A percentile compares a stretch with the other conserved stretches of the same genome.
Conservation (phyloP, 2,329 filamentous ascomycete genomes). For the Exophiala oligosperma region DNA sequence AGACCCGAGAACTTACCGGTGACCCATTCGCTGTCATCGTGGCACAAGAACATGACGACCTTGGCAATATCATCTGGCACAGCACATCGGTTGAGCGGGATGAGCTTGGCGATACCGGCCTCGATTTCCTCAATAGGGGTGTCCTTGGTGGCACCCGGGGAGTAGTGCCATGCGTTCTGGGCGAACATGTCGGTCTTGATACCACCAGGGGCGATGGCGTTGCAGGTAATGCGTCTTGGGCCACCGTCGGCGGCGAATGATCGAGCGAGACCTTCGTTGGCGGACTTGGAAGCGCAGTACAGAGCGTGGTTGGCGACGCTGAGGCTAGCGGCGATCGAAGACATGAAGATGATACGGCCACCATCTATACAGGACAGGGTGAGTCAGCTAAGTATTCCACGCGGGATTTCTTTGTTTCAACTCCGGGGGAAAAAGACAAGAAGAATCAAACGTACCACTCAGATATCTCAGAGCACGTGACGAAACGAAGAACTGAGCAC, state of each 20-base stretch:
- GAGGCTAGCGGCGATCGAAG: constrained; percentile 58
- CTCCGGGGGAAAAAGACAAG: too few relatives aligned
- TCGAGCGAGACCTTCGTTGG: constrained; percentile 71
- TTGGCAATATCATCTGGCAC: constrained; percentile 60
- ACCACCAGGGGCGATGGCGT: constrained; percentile 70
- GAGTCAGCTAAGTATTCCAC: constrained; percentile 1
- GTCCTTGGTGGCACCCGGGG: constrained; percentile 53
- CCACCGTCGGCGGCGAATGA: constrained; percentile 72
- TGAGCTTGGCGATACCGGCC: constrained; percentile 55
- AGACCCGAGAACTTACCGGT: constrained; percentile 52
- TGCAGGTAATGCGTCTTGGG: constrained; percentile 67
- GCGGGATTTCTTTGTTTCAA: too few relatives aligned
- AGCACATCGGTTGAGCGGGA: constrained; percentile 61
- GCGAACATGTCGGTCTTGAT: constrained; percentile 79
- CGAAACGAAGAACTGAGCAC: constrained; percentile 64
- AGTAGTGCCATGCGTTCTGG: constrained; percentile 67
- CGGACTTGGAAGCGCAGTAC: constrained; percentile 71
- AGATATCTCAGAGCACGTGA: constrained; percentile 72
- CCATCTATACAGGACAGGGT: constrained; percentile 35
- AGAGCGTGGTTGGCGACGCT: constrained; percentile 70
- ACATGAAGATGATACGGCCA: constrained; percentile 57
- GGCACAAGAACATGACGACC: constrained; percentile 57
- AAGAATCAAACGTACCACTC: constrained; percentile 19
- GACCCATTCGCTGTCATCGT: constrained; percentile 63
- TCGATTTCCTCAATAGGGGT: constrained; percentile 55